These are phyloP conservation scores for Echeveria elegans DNA, from an alignment of 164 flowering plant species.

Conservation along the genomic window DNA sequence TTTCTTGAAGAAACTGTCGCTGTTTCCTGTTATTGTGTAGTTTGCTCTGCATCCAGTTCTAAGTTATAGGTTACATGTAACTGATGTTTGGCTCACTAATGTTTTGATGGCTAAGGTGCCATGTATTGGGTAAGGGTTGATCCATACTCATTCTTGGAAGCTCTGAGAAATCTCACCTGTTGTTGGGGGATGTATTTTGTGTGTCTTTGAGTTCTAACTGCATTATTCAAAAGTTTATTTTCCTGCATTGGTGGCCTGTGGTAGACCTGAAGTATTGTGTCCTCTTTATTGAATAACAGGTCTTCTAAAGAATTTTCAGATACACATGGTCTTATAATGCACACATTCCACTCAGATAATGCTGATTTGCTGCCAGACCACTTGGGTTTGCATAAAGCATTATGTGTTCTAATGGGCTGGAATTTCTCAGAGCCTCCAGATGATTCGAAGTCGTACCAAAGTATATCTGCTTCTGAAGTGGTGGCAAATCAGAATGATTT, in stretches of 20 bases:
- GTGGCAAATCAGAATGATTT: constrained; percentile 70
- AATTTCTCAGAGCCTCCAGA: constrained; percentile 65
- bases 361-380: constrained; percentile 63
- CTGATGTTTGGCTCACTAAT: neutral
- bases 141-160: neutral
- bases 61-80: neutral
- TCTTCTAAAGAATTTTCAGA: constrained; percentile 74
- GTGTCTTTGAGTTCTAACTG: neutral
- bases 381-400: constrained; percentile 89
- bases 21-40: neutral
- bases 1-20: neutral
- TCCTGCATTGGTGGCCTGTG: constrained; percentile 9
- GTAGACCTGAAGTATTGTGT: constrained; percentile 21
- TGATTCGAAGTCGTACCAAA: constrained; percentile 64
- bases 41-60: neutral
- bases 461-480: constrained; percentile 62
- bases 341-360: constrained; percentile 65
- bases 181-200: neutral
- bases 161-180: neutral
- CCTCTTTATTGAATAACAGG: constrained; percentile 57
- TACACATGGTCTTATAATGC: constrained; percentile 78
- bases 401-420: constrained; percentile 95
- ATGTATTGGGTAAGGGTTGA: neutral
- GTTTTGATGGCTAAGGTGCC: neutral
- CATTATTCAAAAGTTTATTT: constrained; percentile 7